phyloP scores from a whole-genome alignment of 768 basidiomycete species.

The Pisolithus sp. region DNA sequence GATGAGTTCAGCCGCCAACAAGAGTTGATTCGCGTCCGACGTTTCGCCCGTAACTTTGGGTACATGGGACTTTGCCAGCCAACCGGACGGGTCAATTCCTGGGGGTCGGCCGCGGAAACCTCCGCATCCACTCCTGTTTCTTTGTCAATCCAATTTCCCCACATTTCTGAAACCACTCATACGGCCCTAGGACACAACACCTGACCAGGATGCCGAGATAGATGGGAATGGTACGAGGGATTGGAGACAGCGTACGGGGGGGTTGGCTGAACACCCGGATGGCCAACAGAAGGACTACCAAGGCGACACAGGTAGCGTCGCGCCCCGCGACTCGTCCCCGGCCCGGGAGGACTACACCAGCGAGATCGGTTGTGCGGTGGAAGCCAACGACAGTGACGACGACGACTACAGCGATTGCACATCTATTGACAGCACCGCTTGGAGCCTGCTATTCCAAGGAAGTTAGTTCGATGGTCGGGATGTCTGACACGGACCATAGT shows the following conservation, averaged over 20 bases:
- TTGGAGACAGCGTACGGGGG: constrained; percentile 5
- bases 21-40: constrained; percentile 1
- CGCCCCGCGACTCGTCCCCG: not conserved
- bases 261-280: constrained; percentile 4
- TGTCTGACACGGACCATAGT: constrained; percentile 17
- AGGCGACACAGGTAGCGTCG: not conserved
- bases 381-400: constrained; percentile 2
- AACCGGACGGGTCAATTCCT: not conserved
- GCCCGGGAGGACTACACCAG: not conserved
- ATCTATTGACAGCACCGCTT: constrained; percentile 13
- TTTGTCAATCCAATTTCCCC: not conserved
- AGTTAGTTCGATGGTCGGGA: constrained; percentile 26
- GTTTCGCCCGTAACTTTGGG: constrained; percentile 6
- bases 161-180: not conserved
- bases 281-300: not conserved
- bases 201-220: constrained; percentile 5
- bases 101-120: not conserved
- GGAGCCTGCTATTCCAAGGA: constrained; percentile 26
- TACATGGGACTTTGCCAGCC: not conserved
- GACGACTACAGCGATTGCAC: constrained; percentile 1
- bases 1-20: not conserved
- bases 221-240: constrained; percentile 13
- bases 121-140: not conserved
- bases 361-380: constrained; percentile 13
- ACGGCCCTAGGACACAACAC: constrained; percentile 1